These are phyloP conservation scores for Parasitella parasitica DNA, from an alignment of 371 early-diverging fungal genomes.

Conservation along the genomic window DNA sequence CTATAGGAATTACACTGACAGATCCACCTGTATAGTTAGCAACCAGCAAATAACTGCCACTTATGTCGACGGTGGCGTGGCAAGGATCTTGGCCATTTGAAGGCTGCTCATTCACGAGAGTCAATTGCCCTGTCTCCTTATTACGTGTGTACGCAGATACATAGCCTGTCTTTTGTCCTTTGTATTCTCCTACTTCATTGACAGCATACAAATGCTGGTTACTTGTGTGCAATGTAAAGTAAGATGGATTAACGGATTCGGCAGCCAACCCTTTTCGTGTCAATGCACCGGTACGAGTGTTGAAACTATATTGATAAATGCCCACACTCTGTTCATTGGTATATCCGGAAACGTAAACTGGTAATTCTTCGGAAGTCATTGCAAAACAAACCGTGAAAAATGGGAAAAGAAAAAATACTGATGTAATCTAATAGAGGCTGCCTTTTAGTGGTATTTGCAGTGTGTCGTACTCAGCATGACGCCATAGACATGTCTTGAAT, in stretches of 20 bases:
- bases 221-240: conserved; percentile 19
- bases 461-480: background rate
- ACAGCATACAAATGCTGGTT: conserved; percentile 28
- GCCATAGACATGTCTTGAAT: background rate
- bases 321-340: conserved; percentile 33
- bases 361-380: background rate
- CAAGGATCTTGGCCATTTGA: conserved; percentile 40
- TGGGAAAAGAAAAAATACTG: too few species aligned
- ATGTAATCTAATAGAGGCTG: too few species aligned
- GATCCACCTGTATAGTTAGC: conserved; percentile 47
- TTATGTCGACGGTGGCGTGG: conserved; percentile 23
- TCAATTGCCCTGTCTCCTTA: conserved; percentile 20
- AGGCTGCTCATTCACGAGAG: conserved; percentile 22
- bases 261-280: conserved; percentile 23
- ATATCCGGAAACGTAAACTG: conserved; percentile 47
- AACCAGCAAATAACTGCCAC: conserved; percentile 21
- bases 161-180: conserved; percentile 25
- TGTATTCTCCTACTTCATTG: conserved; percentile 31
- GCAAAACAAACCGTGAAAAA: background rate
- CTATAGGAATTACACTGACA: conserved; percentile 24
- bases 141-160: conserved; percentile 31
- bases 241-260: conserved; percentile 33
- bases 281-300: conserved; percentile 26
- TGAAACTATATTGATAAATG: conserved; percentile 40
- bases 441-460: too few species aligned